Base-by-base conservation (phyloP, 2,329 filamentous ascomycete species). In the Trichophyton mentagrophytes region DNA sequence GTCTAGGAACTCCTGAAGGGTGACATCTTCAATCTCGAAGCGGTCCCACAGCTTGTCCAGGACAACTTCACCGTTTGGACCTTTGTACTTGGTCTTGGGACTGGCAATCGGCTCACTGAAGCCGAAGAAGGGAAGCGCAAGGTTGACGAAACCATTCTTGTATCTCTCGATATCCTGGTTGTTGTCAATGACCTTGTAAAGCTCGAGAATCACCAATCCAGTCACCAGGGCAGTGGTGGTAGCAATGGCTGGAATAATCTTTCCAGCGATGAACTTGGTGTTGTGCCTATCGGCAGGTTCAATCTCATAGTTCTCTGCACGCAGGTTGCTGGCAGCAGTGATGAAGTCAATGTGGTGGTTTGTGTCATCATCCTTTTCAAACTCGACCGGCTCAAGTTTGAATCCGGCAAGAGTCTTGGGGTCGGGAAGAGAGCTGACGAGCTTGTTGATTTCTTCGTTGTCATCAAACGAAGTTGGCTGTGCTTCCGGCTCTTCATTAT, bases 321-420 rank as follows among this genome's bases (percentile, higher is more conserved):
- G 89, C 63, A 99, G 80, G 73, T 99, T 99, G 79, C 91, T 96
- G 66, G 91, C 91, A 1, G 91, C 90, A 6, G 93, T 95, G 76
- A 99, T 97, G 79, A 99, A 99, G 75, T 97, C 93, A 69, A 99
- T 99, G 79, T 99, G 93, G 75, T 93, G 85, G 75, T 99, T 99
- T 58, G 87, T 89, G 74, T 99, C 95, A 69, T 99, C 93, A 66
- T 99, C 93, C 80, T 99, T 99, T 77, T 99, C 90, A 69, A 99
- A 99, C 68, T 97, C 93, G 4, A 97, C 93, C 2, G 92, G 89
- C 61, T 85, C 84, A 59, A 99, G 79, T 76, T 91, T 91, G 81
- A 95, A 95, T 38, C 90, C 90, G 27, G 89, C 87, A 57, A 99
- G 78, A 46, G 85, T 84, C 71, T 87, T 91, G 15, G 92, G 85